These are phyloP conservation scores for Biscutella laevigata DNA, from an alignment of 441 rosid genomes.

Conservation along the genomic window DNA sequence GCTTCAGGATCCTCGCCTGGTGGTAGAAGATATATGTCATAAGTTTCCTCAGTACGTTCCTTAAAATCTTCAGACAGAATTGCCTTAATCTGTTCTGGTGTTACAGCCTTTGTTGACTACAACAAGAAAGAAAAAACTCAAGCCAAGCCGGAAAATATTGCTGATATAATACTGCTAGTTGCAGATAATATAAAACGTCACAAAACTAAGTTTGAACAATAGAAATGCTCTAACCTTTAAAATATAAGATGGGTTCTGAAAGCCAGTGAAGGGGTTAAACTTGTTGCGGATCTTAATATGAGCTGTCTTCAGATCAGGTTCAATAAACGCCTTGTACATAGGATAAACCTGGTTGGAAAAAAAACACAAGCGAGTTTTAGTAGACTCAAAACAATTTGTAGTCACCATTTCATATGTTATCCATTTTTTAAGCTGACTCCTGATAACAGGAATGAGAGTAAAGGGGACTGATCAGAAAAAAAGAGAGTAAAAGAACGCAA, in stretches of 20 bases:
- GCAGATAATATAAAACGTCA: background rate
- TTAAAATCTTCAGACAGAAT: conserved; percentile 44
- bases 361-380: background rate
- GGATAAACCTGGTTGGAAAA: conserved; percentile 68
- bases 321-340: conserved; percentile 97
- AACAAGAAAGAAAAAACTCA: conserved; percentile 29
- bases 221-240: conserved; percentile 45
- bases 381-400: background rate
- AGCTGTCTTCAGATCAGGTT: conserved; percentile 93
- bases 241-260: conserved; percentile 89
- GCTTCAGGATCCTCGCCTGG: conserved; percentile 99
- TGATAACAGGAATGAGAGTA: background rate
- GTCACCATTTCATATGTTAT: background rate
- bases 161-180: background rate
- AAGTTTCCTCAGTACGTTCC: conserved; percentile 84
- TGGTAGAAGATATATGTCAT: conserved; percentile 94
- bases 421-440: background rate
- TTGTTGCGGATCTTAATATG: conserved; percentile 88
- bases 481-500: conserved; percentile 9
- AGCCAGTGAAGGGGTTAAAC: conserved; percentile 92
- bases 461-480: conserved; percentile 13
- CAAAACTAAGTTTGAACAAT: background rate
- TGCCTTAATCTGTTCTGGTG: conserved; percentile 71
- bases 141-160: conserved; percentile 14
- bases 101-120: conserved; percentile 66